Base-by-base conservation (phyloP, 352 stramenopile species). In the Pythium aquatile region DNA sequence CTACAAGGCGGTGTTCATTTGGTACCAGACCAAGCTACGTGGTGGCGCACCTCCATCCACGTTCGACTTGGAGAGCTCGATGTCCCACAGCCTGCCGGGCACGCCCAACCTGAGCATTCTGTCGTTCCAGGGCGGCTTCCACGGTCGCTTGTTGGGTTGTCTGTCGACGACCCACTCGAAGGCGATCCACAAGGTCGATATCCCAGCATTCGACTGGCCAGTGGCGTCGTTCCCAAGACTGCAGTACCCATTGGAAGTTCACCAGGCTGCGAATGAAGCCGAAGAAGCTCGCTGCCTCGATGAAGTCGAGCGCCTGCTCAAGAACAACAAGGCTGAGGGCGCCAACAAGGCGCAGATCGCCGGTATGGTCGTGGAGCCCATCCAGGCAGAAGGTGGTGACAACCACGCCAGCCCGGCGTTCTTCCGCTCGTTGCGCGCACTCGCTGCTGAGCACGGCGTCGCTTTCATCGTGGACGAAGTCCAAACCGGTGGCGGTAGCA, bases 1-100 rank as follows among this genome's bases (percentile, higher is more conserved):
- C 9, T 94, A 89, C 76, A 94, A 94, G 58, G 82, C 83, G 16
- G 85, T 88, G n/a, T 94, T 94, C 66, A 93, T 94, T 56, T 94
- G 85, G 85, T 89, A 92, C 62, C 83, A 90, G 67, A 92, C 79
- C 52, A 88, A 89, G 65, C 40, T 79, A 40, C 73, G 85, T 61
- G 81, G 81, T 20, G 83, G 85, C 20, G 61, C 65, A 9, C 76
- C 82, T 5, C 85, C 85, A 2, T 88, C 82, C 2, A 63, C 76
- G 17, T 70, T 77, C 53, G 85, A 94, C 20, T 56, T 94, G 9
- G 79, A 88, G 57, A 86, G 69, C 30, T 87, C 72, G 20, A 94
- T 94, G 83, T 65, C 69, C 46, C 81, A 94, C 66, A 78, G 85
- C 30, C 33, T 81, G 24, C 85, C 85, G 0, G 85, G 85, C 16